Evolutionary conservation across 108 stramenopile species (phyloP).

Genomic region (Cyclotella sp.): DNA sequence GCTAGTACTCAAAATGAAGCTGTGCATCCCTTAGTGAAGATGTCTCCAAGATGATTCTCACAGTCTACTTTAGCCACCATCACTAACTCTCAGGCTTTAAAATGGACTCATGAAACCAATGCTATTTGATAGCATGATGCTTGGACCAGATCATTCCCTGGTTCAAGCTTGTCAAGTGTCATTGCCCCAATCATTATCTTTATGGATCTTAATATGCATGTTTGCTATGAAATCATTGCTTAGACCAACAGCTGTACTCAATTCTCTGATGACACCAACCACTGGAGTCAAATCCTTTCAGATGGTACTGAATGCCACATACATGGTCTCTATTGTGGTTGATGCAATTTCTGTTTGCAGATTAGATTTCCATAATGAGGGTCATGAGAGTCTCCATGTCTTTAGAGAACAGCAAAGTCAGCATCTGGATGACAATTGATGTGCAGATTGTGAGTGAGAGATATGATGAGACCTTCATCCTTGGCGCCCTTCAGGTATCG

Average conservation of each 20-base stretch:
- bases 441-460: constrained; percentile 26
- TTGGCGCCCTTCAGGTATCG: too few relatives aligned
- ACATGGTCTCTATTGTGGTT: constrained; percentile 64
- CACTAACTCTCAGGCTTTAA: too few relatives aligned
- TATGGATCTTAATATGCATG: constrained; percentile 46
- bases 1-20: too few relatives aligned
- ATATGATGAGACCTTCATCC: too few relatives aligned
- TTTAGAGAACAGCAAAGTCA: constrained; percentile 42
- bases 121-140: too few relatives aligned
- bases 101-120: too few relatives aligned
- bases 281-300: too few relatives aligned
- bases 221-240: too few relatives aligned
- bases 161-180: constrained; percentile 27
- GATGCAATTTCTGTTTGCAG: constrained; percentile 43
- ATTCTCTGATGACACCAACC: constrained; percentile 21
- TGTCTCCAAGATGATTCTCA: too few relatives aligned
- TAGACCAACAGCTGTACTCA: constrained; percentile 7
- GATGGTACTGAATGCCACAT: constrained; percentile 40
- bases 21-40: too few relatives aligned
- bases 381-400: constrained; percentile 40
- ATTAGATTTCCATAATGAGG: constrained; percentile 47
- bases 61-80: too few relatives aligned
- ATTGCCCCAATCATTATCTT: constrained; percentile 66
- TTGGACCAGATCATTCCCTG: too few relatives aligned
- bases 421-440: constrained; percentile 18